Evolutionary conservation across 2,329 filamentous ascomycete genomes (phyloP).

Genomic region (Annulohypoxylon truncatum): DNA sequence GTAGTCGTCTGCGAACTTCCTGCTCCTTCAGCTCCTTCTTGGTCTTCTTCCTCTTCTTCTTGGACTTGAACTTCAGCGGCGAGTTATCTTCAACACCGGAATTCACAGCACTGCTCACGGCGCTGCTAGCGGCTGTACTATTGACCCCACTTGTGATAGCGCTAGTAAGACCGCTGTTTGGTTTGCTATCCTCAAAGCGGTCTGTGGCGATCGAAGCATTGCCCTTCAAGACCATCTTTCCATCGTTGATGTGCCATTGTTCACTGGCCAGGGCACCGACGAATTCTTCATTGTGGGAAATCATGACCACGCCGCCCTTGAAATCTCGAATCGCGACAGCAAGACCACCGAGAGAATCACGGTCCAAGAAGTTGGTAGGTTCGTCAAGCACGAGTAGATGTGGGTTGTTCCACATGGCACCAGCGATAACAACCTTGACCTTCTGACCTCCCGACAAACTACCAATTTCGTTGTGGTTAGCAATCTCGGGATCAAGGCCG

Average conservation of each 20-base stretch:
- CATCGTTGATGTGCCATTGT: conserved; percentile 94
- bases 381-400: conserved; percentile 97
- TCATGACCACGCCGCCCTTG: conserved; percentile 98
- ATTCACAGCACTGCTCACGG: conserved; percentile 75
- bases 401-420: conserved; percentile 99
- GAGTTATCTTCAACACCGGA: conserved; percentile 83
- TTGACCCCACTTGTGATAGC: conserved; percentile 69
- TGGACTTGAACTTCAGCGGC: conserved; percentile 86
- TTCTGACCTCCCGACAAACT: conserved; percentile 97
- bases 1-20: conserved; percentile 85
- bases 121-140: conserved; percentile 58
- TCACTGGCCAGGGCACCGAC: conserved; percentile 95
- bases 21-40: conserved; percentile 95
- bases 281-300: conserved; percentile 99
- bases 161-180: conserved; percentile 60
- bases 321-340: conserved; percentile 98
- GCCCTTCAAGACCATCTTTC: conserved; percentile 86
- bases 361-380: conserved; percentile 98
- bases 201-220: conserved; percentile 78
- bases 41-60: conserved; percentile 99
- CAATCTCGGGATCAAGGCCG: conserved; percentile 95
- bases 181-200: conserved; percentile 80
- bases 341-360: conserved; percentile 94
- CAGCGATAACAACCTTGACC: conserved; percentile 97
- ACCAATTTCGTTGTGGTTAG: conserved; percentile 98